phyloP scores from a whole-genome alignment of 345 rosid genomes.

The Hibiscus trionum region DNA sequence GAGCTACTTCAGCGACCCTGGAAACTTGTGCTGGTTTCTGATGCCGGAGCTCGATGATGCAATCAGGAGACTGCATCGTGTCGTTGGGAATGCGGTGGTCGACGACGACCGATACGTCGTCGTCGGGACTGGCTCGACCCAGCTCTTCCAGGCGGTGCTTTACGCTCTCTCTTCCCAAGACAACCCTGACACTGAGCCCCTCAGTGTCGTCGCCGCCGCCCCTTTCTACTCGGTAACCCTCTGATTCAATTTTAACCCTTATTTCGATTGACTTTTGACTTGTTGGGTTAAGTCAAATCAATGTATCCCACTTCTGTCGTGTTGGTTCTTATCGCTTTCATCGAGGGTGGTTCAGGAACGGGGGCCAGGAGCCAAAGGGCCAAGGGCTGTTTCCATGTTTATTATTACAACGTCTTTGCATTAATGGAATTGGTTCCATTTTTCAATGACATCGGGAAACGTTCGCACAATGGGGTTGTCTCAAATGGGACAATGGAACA shows the following conservation, averaged over 20 bases:
- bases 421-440: conserved; percentile 2
- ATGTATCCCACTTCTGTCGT: not conserved
- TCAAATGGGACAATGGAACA: conserved; percentile 33
- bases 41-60: conserved; percentile 53
- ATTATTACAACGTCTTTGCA: not conserved
- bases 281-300: not conserved
- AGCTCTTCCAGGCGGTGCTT: conserved; percentile 63
- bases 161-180: conserved; percentile 55
- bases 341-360: not conserved
- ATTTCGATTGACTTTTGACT: conserved; percentile 2
- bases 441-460: conserved; percentile 4
- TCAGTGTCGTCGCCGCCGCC: conserved; percentile 74
- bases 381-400: not conserved
- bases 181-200: conserved; percentile 31
- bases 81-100: conserved; percentile 53
- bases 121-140: conserved; percentile 88
- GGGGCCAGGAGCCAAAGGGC: not conserved
- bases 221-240: conserved; percentile 80
- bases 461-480: not conserved
- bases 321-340: not conserved
- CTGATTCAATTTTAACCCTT: not conserved
- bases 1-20: conserved; percentile 71
- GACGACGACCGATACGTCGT: conserved; percentile 47
- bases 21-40: conserved; percentile 68
- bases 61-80: conserved; percentile 51